Conservation (phyloP, 306 rosid species). For the Spatholobus suberectus region DNA sequence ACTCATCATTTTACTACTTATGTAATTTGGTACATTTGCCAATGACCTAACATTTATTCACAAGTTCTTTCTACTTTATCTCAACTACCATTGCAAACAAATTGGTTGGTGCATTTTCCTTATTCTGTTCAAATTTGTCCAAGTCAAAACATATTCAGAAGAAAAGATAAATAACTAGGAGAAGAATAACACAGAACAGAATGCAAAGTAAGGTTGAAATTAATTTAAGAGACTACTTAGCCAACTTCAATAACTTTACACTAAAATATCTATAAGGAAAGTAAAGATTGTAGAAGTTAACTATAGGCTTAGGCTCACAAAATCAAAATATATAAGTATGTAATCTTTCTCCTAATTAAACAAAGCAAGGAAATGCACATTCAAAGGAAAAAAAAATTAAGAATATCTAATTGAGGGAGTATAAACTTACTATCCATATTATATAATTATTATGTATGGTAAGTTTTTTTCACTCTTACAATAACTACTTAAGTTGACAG, state of each 20-base stretch:
- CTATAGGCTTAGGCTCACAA: not conserved
- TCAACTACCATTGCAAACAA: slow-evolving; percentile 72
- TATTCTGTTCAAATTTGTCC: slow-evolving; percentile 40
- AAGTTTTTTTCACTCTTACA: too few species aligned
- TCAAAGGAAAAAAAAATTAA: too few species aligned
- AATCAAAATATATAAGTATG: not conserved
- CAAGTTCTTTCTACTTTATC: slow-evolving; percentile 70
- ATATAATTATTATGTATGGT: too few species aligned
- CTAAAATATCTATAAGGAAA: not conserved
- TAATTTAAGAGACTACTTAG: not conserved
- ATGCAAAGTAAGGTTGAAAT: slow-evolving; percentile 14
- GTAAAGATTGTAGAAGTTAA: not conserved
- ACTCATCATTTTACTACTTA: too few species aligned
- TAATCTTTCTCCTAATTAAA: not conserved
- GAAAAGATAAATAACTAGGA: not conserved
- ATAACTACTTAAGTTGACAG: too few species aligned
- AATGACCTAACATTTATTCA: too few species aligned
- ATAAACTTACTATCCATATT: too few species aligned
- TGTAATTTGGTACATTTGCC: too few species aligned
- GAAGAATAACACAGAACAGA: not conserved
- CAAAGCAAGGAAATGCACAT: too few species aligned
- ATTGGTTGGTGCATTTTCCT: slow-evolving; percentile 45
- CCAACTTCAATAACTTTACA: slow-evolving; percentile 7
- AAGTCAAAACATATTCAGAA: slow-evolving; percentile 23
- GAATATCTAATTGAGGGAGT: too few species aligned